Evolutionary conservation across 1,139 yeast genomes (phyloP), one percentile per base, ranked within the genome.

Genomic region (Lipomyces yarrowii): DNA sequence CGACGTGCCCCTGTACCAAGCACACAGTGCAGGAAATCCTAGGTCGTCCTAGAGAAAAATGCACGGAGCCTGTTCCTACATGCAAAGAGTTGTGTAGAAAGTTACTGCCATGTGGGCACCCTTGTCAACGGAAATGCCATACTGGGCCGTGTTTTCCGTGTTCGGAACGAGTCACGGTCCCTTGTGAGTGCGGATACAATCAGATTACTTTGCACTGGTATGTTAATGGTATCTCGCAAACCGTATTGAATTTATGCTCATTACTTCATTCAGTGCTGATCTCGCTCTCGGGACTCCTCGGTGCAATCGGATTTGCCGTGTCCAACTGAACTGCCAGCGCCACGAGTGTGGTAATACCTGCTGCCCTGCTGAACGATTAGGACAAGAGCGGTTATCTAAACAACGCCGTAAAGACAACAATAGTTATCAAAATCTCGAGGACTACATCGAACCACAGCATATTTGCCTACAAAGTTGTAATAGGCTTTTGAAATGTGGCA

Each of bases 1-100:
- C 81, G 32, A 83, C 86, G 0, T 92, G 98, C 76, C 90, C 89
- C 55, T 92, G 98, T 81, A 97, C 97, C 1, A 83, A 84, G 71
- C 78, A 82, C 1, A 69, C 73, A 1, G 78, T 86, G 5, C 71
- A 72, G 1, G 80, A 77, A 5, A 67, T 82, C 8, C 71, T 78
- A n/a, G 79, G 80, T 3, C 72, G 81, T 72, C 76, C 82, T 6
- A 81, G 98, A 71, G 73, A 73, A 0, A 79, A 82, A 46, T 91
- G 97, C 61, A 64, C 89, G 1, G 97, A 90, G 71, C 88, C 91
- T 0, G 83, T 91, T 53, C 94, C 96, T 0, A 86, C 87, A 21
- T 92, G 98, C 79, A 86, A 81, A 6, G 75, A 82, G 15, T 76
- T 78, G 0, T 92, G 98, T 77, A 87, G 83, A 7, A 90, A 88